These are phyloP conservation scores for Lupinus albus DNA, from an alignment of 306 rosid genomes.

Conservation along the genomic window DNA sequence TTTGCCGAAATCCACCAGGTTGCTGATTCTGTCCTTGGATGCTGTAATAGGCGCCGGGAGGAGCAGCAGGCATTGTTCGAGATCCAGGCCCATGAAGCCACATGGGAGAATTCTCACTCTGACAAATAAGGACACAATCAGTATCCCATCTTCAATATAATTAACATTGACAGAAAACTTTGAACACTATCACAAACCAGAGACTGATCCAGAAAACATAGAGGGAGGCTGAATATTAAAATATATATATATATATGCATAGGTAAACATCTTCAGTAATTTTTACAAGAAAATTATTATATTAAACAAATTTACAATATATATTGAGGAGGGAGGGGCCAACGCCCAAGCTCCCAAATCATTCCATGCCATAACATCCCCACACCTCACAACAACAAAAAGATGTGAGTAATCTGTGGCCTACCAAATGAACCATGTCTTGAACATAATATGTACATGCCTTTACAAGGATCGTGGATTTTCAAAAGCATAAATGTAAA, in stretches of 20 bases:
- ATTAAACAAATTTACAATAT: too few relatives aligned
- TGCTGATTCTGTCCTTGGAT: slow-evolving; percentile 97
- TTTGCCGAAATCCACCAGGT: slow-evolving; percentile 78
- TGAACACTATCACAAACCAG: not conserved
- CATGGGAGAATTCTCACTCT: slow-evolving; percentile 92
- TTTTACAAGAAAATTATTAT: too few relatives aligned
- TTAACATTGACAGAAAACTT: not conserved
- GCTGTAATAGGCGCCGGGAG: slow-evolving; percentile 77
- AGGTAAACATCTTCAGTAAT: too few relatives aligned
- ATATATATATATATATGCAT: too few relatives aligned
- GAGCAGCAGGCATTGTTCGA: slow-evolving; percentile 84
- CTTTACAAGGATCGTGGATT: not conserved
- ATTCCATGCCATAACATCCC: not conserved
- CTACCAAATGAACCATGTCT: slow-evolving; percentile 12
- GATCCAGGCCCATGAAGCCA: slow-evolving; percentile 98
- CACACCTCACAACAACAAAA: not conserved
- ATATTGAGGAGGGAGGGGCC: too few relatives aligned
- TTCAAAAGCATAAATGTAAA: not conserved
- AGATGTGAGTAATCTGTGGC: not conserved
- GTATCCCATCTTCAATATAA: slow-evolving; percentile 19
- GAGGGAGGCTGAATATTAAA: too few relatives aligned
- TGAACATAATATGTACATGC: not conserved
- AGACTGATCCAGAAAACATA: too few relatives aligned
- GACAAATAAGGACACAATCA: slow-evolving; percentile 31
- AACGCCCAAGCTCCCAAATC: too few relatives aligned